phyloP scores from a whole-genome alignment of 495 filamentous ascomycete species.

The Durotheca rogersii region DNA sequence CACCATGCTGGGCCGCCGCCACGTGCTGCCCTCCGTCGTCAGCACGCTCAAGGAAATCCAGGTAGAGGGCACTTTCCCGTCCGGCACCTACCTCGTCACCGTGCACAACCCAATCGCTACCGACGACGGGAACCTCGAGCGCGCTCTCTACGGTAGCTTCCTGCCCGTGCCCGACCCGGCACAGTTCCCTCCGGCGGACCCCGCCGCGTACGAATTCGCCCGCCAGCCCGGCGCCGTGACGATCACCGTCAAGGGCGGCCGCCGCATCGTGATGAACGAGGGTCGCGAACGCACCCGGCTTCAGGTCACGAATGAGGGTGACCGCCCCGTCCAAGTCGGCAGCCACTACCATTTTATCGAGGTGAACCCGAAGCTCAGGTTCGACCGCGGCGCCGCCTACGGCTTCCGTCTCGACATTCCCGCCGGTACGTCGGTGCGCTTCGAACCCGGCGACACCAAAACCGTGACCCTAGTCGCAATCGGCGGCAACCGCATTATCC shows the following conservation, averaged over 20 bases:
- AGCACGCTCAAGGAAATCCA: constrained; percentile 77
- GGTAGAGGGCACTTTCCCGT: constrained; percentile 91
- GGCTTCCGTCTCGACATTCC: constrained; percentile 88
- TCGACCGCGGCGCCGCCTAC: constrained; percentile 82
- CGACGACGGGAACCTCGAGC: constrained; percentile 82
- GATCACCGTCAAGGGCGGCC: constrained; percentile 68
- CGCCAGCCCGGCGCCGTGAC: constrained; percentile 81
- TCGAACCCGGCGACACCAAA: constrained; percentile 92
- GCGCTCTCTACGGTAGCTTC: constrained; percentile 90
- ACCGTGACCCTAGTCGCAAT: constrained; percentile 94
- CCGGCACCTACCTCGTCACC: constrained; percentile 91
- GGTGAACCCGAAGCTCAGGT: constrained; percentile 84
- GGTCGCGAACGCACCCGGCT: constrained; percentile 72
- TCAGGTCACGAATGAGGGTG: constrained; percentile 81
- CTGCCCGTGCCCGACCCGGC: constrained; percentile 72
- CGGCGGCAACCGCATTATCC: constrained; percentile 76
- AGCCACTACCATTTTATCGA: constrained; percentile 98
- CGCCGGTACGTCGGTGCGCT: constrained; percentile 89
- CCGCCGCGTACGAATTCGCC: constrained; percentile 60
- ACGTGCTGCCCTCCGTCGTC: constrained; percentile 82
- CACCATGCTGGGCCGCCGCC: constrained; percentile 90
- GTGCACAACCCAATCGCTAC: constrained; percentile 86
- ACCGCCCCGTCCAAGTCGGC: constrained; percentile 89
- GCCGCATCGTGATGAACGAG: constrained; percentile 67
- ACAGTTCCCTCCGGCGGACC: constrained; percentile 61